Conservation (phyloP, 1,139 yeast genomes). For the Geotrichum restrictum region DNA sequence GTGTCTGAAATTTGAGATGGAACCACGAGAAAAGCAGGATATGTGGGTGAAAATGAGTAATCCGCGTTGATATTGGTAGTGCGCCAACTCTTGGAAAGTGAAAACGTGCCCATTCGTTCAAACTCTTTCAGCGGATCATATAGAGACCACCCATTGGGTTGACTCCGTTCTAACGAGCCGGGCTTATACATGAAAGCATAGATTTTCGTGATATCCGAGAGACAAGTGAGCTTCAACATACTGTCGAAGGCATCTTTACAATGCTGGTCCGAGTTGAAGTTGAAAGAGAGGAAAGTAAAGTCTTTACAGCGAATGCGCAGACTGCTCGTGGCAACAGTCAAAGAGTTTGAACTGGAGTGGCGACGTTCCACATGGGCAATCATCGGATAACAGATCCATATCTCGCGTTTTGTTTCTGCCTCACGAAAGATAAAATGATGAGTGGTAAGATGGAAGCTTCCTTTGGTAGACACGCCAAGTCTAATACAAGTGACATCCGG, state of each 20-base stretch:
- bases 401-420: slow-evolving; percentile 51
- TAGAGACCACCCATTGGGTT: slow-evolving; percentile 64
- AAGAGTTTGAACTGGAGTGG: slow-evolving; percentile 24
- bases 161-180: slow-evolving; percentile 49
- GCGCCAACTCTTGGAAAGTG: slow-evolving; percentile 55
- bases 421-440: slow-evolving; percentile 79
- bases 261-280: slow-evolving; percentile 55
- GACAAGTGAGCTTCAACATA: slow-evolving; percentile 61
- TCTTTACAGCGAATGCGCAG: slow-evolving; percentile 78
- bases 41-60: slow-evolving; percentile 68
- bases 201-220: slow-evolving; percentile 52
- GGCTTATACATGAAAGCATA: slow-evolving; percentile 71
- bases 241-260: slow-evolving; percentile 73
- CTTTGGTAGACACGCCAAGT: slow-evolving; percentile 61
- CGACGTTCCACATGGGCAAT: slow-evolving; percentile 64
- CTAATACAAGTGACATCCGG: slow-evolving; percentile 65
- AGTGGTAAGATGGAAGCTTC: slow-evolving; percentile 73
- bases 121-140: slow-evolving; percentile 66
- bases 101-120: slow-evolving; percentile 48
- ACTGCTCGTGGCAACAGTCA: slow-evolving; percentile 18
- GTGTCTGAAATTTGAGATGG: slow-evolving; percentile 78
- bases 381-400: slow-evolving; percentile 92
- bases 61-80: slow-evolving; percentile 58
- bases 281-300: slow-evolving; percentile 78
- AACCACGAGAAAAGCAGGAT: slow-evolving; percentile 64